Conservation (phyloP, 768 basidiomycete genomes). For the Lentinula aciculospora region DNA sequence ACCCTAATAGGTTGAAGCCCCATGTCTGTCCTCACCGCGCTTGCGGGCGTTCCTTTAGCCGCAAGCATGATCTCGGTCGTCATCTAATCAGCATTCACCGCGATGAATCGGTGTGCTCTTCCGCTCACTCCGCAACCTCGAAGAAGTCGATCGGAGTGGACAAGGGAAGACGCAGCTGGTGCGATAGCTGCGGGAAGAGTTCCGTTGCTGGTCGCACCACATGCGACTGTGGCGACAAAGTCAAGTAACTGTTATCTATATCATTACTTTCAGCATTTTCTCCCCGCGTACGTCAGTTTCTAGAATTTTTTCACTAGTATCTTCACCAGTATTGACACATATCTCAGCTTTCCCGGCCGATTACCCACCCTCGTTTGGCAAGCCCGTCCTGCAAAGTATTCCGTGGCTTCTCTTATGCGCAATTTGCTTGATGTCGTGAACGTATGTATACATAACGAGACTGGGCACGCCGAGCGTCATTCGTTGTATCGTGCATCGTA, state of each 20-base stretch:
- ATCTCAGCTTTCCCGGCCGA: neutral
- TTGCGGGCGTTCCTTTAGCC: conserved; percentile 88
- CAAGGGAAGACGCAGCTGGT: conserved; percentile 60
- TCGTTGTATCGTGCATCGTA: conserved; percentile 64
- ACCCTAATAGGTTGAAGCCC: conserved; percentile 86
- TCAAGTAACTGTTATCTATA: conserved; percentile 41
- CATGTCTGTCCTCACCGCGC: conserved; percentile 81
- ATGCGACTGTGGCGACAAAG: conserved; percentile 54
- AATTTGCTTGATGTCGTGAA: conserved; percentile 16
- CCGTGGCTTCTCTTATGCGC: conserved; percentile 25
- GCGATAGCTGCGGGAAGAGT: conserved; percentile 69
- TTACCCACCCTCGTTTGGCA: neutral
- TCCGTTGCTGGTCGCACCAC: conserved; percentile 47
- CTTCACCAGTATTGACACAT: neutral
- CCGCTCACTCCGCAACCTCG: conserved; percentile 30
- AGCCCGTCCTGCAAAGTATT: conserved; percentile 14
- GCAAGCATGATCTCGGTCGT: conserved; percentile 90
- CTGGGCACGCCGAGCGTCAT: conserved; percentile 41
- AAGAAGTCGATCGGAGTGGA: conserved; percentile 65
- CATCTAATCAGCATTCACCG: conserved; percentile 86
- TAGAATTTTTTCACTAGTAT: neutral
- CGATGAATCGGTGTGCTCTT: conserved; percentile 48
- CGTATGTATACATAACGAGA: conserved; percentile 9
- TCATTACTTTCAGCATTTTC: conserved; percentile 10
- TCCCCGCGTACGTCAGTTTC: conserved; percentile 8